Conservation (phyloP, 176 grass and related monocot genomes). For the Triticum timopheevii region DNA sequence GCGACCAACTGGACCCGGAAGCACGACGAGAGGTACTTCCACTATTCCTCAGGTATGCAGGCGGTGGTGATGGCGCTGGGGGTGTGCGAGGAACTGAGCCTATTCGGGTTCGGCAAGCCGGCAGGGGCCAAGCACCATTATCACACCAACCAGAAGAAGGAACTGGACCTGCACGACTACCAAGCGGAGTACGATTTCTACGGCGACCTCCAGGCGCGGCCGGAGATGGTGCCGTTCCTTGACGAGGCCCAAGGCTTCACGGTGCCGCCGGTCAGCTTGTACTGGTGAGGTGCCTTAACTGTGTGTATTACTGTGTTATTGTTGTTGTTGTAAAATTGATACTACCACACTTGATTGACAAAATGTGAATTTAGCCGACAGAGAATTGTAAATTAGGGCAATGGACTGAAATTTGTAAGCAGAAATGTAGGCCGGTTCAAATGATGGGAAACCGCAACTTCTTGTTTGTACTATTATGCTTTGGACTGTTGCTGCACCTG, state of each 20-base stretch:
- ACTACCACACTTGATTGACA: background rate
- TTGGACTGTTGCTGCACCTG: background rate
- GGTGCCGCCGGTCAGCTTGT: conserved; percentile 23
- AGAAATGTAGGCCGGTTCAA: background rate
- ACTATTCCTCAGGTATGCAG: conserved; percentile 87
- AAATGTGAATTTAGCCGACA: background rate
- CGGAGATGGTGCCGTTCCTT: conserved; percentile 64
- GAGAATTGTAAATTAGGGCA: conserved; percentile 27
- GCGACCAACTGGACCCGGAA: conserved; percentile 44
- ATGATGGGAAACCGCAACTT: background rate
- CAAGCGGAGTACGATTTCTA: conserved; percentile 88
- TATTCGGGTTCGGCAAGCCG: conserved; percentile 80
- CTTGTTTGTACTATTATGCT: background rate
- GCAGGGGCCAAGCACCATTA: conserved; percentile 72
- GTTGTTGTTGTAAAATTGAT: background rate
- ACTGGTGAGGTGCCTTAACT: conserved; percentile 10
- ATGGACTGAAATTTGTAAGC: background rate
- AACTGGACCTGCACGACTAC: conserved; percentile 86
- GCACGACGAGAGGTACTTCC: conserved; percentile 75
- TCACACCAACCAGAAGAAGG: conserved; percentile 67
- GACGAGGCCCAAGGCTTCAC: conserved; percentile 26
- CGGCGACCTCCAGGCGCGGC: conserved; percentile 53
- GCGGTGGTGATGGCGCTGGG: conserved; percentile 63
- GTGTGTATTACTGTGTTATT: background rate
- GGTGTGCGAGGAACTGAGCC: conserved; percentile 50